A percentile compares a stretch with the other conserved stretches of the same genome.
phyloP scores from a whole-genome alignment of 495 filamentous ascomycete species.

The Xylaria cubensis region DNA sequence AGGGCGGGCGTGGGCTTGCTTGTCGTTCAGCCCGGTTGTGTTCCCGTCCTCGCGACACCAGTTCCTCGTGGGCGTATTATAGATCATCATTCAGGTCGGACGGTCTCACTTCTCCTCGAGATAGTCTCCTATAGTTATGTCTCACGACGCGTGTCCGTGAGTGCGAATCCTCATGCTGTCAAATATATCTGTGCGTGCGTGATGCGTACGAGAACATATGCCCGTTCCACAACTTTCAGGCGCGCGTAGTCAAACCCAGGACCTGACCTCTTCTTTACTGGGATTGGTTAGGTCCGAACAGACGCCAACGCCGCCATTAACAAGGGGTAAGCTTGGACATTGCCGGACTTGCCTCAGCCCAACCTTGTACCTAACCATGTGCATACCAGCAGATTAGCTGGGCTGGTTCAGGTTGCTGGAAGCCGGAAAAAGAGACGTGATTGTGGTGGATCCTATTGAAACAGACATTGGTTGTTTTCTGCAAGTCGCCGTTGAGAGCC shows the following conservation, averaged over 20 bases:
- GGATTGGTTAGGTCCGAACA: constrained; percentile 16
- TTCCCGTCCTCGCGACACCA: constrained; percentile 10
- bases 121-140: constrained; percentile 7
- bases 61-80: constrained; percentile 10
- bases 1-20: neutral
- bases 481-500: constrained; percentile 42
- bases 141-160: constrained; percentile 22
- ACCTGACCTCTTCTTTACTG: constrained; percentile 11
- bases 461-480: constrained; percentile 42
- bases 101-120: constrained; percentile 14
- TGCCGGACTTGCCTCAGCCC: constrained; percentile 25
- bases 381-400: neutral
- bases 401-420: constrained; percentile 6
- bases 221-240: constrained; percentile 12
- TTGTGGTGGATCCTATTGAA: constrained; percentile 35
- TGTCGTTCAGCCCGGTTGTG: constrained; percentile 18
- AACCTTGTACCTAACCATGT: constrained; percentile 28
- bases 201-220: constrained; percentile 15
- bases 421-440: constrained; percentile 23
- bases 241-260: constrained; percentile 4
- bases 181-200: constrained; percentile 11
- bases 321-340: constrained; percentile 1
- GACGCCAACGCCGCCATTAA: constrained; percentile 12
- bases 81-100: constrained; percentile 6
- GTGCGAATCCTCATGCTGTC: constrained; percentile 19